Percentiles rank a stretch among this genome's conserved stretches.
These are phyloP conservation scores for Bremia lactucae DNA, from an alignment of 352 stramenopile species.

Conservation along the genomic window DNA sequence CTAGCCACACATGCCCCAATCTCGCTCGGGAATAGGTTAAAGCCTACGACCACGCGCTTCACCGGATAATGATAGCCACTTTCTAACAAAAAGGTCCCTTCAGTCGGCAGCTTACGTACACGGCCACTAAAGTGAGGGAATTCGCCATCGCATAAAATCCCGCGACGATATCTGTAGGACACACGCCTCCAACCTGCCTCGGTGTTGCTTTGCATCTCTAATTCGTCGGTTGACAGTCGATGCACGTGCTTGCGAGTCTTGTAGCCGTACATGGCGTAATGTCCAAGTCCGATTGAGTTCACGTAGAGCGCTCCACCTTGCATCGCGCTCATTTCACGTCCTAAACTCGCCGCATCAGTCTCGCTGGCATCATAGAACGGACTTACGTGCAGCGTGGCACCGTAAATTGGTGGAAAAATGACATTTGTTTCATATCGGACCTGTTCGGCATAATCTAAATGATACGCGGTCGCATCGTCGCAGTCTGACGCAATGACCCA, in stretches of 20 bases:
- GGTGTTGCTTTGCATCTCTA: conserved; percentile 19
- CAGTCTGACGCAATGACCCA: conserved; percentile 62
- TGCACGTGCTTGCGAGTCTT: conserved; percentile 35
- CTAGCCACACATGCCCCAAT: conserved; percentile 48
- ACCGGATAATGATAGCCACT: conserved; percentile 5
- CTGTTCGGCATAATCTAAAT: conserved; percentile 65
- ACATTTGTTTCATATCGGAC: conserved; percentile 68
- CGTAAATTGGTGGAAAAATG: conserved; percentile 56
- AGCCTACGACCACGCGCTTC: conserved; percentile 64
- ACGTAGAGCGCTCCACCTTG: conserved; percentile 54
- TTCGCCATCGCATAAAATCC: conserved; percentile 59
- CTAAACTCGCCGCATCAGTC: neutral
- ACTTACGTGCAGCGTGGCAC: conserved; percentile 66
- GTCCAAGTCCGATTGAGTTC: conserved; percentile 31
- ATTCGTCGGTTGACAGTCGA: conserved; percentile 36
- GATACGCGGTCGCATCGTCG: conserved; percentile 54
- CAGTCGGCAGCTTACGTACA: conserved; percentile 32
- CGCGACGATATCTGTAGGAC: conserved; percentile 42
- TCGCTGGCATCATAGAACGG: conserved; percentile 16
- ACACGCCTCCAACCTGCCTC: conserved; percentile 37
- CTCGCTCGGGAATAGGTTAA: conserved; percentile 61
- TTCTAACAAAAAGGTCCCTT: neutral
- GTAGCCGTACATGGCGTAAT: conserved; percentile 59
- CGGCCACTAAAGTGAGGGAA: conserved; percentile 58
- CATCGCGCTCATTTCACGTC: conserved; percentile 11